A percentile compares a stretch with the other conserved stretches of the same genome.
phyloP scores from a whole-genome alignment of 805 yeast species.

The Blastobotrys terrestris region DNA sequence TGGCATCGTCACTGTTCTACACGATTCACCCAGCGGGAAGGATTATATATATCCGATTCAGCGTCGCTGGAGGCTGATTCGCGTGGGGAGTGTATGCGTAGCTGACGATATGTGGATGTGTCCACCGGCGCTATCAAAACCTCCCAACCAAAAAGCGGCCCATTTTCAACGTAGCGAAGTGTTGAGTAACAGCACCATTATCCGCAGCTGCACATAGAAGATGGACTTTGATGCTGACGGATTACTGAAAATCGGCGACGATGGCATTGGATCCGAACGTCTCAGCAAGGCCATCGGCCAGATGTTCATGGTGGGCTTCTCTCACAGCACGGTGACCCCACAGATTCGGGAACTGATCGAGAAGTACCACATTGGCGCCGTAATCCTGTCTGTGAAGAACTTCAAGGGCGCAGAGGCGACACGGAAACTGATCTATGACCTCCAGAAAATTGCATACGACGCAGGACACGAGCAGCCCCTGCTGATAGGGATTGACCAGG shows the following conservation, averaged over 20 bases:
- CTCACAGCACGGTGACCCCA: slow-evolving; percentile 47
- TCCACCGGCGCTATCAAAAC: too few species aligned
- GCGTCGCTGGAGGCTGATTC: too few species aligned
- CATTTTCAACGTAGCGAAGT: too few species aligned
- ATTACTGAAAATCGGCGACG: background rate
- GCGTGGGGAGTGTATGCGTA: too few species aligned
- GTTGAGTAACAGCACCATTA: too few species aligned
- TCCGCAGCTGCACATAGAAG: background rate
- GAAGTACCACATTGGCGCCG: slow-evolving; percentile 45
- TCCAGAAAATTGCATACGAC: slow-evolving; percentile 48
- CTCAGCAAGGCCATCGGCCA: slow-evolving; percentile 37
- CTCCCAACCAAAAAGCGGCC: too few species aligned
- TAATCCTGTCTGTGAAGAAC: slow-evolving; percentile 48
- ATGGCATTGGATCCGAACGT: slow-evolving; percentile 8
- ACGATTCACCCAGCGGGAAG: too few species aligned
- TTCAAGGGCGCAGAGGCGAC: slow-evolving; percentile 44
- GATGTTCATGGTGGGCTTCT: slow-evolving; percentile 54
- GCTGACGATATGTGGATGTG: too few species aligned
- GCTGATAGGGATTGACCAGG: slow-evolving; percentile 55
- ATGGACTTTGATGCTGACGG: slow-evolving; percentile 4
- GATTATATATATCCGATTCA: too few species aligned
- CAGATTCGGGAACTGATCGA: slow-evolving; percentile 48
- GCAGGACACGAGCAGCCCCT: slow-evolving; percentile 48
- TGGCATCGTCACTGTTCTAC: too few species aligned
- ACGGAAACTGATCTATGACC: slow-evolving; percentile 42